Conservation (phyloP, 352 stramenopile genomes). For the Aphanomyces stellatus region DNA sequence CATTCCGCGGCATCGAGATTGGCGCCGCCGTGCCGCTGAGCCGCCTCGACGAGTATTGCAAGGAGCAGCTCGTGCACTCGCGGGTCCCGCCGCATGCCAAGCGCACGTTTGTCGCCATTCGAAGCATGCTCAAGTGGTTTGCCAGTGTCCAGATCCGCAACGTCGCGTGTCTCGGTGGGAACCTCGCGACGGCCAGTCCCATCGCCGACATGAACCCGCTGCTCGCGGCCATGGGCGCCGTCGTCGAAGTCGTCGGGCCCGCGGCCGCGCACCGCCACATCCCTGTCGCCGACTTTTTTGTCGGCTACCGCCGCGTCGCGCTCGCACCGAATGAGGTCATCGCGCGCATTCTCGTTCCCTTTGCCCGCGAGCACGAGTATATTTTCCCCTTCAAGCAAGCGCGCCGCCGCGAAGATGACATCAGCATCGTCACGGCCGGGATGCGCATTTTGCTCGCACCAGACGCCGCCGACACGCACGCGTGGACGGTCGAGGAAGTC, state of each 20-base stretch:
- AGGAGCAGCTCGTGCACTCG: conserved; percentile 23
- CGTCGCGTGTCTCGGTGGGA: conserved; percentile 92
- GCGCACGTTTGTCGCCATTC: conserved; percentile 44
- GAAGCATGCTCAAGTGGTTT: conserved; percentile 95
- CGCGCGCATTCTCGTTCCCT: conserved; percentile 85
- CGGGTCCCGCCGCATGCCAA: conserved; percentile 35
- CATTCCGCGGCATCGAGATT: conserved; percentile 62
- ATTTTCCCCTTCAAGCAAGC: conserved; percentile 95
- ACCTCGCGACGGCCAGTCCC: conserved; percentile 94
- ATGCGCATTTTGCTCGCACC: conserved; percentile 65
- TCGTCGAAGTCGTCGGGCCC: conserved; percentile 47
- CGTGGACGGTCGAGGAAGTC: not conserved
- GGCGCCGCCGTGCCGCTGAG: conserved; percentile 73
- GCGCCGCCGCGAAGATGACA: conserved; percentile 93
- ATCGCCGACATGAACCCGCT: conserved; percentile 98
- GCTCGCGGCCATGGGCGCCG: conserved; percentile 79
- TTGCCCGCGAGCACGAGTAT: conserved; percentile 84
- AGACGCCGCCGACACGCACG: not conserved
- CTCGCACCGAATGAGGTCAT: conserved; percentile 87
- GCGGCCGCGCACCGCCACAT: conserved; percentile 30
- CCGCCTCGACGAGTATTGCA: conserved; percentile 54
- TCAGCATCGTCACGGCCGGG: conserved; percentile 93
- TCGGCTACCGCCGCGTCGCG: conserved; percentile 90
- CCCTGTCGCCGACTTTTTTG: conserved; percentile 90
- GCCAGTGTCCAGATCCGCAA: conserved; percentile 96